Conservation (phyloP, 2,329 filamentous ascomycete genomes). For the Hypoxylon sp. region DNA sequence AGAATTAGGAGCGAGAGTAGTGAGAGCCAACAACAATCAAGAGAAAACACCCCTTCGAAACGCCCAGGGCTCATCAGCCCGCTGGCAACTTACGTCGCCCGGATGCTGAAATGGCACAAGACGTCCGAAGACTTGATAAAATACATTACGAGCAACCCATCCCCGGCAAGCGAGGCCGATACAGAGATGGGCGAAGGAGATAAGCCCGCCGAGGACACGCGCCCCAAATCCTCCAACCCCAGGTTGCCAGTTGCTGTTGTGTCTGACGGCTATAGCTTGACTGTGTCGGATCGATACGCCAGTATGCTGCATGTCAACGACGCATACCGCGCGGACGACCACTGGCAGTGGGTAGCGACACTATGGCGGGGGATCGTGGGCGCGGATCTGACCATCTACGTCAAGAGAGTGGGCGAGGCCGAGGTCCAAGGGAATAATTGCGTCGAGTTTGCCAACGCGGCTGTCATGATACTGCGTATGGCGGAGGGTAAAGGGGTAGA, state of each 20-base stretch:
- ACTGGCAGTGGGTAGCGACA: conserved; percentile 98
- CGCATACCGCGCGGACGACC: conserved; percentile 84
- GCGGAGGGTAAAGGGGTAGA: conserved; percentile 65
- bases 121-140: conserved; percentile 78
- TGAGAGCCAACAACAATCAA: conserved; percentile 14
- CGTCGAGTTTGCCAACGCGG: conserved; percentile 71
- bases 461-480: conserved; percentile 69
- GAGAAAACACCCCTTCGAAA: conserved; percentile 12
- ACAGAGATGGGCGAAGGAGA: conserved; percentile 19
- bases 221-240: conserved; percentile 28
- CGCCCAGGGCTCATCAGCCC: conserved; percentile 55
- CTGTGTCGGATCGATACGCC: conserved; percentile 82
- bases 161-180: conserved; percentile 23
- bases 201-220: conserved; percentile 11
- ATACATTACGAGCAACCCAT: conserved; percentile 60
- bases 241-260: conserved; percentile 80
- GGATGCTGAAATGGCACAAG: conserved; percentile 81
- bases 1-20: conserved; percentile 17
- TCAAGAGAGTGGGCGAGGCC: conserved; percentile 58
- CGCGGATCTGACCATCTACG: conserved; percentile 83
- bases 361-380: conserved; percentile 90
- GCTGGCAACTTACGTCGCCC: conserved; percentile 74
- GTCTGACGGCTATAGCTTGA: conserved; percentile 83
- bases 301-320: conserved; percentile 81
- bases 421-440: conserved; percentile 55